Base-by-base conservation (phyloP, 164 flowering plant species). In the Euptelea pleiosperma region DNA sequence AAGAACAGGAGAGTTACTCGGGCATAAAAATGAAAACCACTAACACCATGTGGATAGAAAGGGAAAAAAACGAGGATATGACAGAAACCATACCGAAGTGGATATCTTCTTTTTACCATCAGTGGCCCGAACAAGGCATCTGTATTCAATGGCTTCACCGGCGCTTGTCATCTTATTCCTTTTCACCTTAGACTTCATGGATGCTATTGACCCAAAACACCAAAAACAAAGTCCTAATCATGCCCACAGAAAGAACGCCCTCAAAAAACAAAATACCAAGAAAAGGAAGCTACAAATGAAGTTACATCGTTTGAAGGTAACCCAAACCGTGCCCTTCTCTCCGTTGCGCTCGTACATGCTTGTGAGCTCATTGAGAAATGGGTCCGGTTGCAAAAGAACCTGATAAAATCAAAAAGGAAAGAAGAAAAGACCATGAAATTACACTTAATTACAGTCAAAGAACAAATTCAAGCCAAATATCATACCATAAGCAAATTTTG, bases 241-340 rank as follows among this genome's bases (percentile, higher is more conserved):
- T 6, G 10, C 16, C 49, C 19, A 8, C 12, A 8, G 7, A 44
- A 44, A 18, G 19, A 18, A 44, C 12, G 49, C 6, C 10, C 49
- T 44, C 1, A 8, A 50, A 46, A 45, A 30, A 22, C 2, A 1
- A 45, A 26, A 12, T 8, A 35, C 35, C 1, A 55, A 29, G 19
- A 3, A 14, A 25, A 16, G 16, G 29, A 28, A 18, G 52, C 2
- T 7, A 26, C 31, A 39, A 30, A n/a, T n/a, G 6, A 42, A 68
- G 53, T 64, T 71, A 84, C 90, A 87, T 60, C 80, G 75, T 57
- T 87, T 87, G 15, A 87, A 65, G 25, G 86, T 84, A 46, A 87
- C 88, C 90, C 94, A 87, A 16, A 87, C 84, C 31, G 90, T 77
- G 34, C 85, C 83, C 29, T 73, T 70, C 57, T 84, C 90, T 10